phyloP scores from a whole-genome alignment of 2,329 filamentous ascomycete species.

The Penicillium hordei region DNA sequence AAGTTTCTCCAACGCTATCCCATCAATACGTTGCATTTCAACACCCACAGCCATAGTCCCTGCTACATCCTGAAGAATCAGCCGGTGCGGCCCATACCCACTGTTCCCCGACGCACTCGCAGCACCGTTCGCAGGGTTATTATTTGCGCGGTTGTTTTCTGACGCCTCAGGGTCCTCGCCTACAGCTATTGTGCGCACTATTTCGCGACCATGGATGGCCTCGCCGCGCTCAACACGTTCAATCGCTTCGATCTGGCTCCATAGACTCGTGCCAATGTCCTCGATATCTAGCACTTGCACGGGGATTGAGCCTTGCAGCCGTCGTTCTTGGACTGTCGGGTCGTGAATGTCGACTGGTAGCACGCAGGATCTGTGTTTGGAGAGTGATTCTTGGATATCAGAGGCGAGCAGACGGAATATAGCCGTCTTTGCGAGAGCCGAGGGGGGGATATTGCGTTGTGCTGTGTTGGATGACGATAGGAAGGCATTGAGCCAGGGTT shows the following conservation, averaged over 20 bases:
- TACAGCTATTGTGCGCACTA: constrained; percentile 69
- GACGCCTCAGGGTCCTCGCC: constrained; percentile 48
- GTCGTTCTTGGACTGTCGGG: constrained; percentile 55
- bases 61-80: constrained; percentile 76
- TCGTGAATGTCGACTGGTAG: constrained; percentile 62
- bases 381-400: constrained; percentile 67
- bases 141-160: constrained; percentile 20
- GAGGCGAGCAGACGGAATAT: constrained; percentile 75
- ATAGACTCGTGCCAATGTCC: constrained; percentile 74
- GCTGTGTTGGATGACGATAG: constrained; percentile 55
- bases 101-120: constrained; percentile 16
- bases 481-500: constrained; percentile 65
- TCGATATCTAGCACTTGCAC: constrained; percentile 86
- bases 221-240: constrained; percentile 54
- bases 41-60: constrained; percentile 70
- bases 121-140: constrained; percentile 10
- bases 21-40: constrained; percentile 67
- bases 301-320: constrained; percentile 62
- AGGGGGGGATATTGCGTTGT: constrained; percentile 59
- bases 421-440: constrained; percentile 74
- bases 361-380: constrained; percentile 43
- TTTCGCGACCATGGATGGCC: constrained; percentile 67
- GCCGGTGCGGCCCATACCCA: constrained; percentile 65
- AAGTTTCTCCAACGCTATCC: constrained; percentile 59
- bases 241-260: constrained; percentile 80